Conservation (phyloP, 2,329 filamentous ascomycete species). For the Xylaria sp. region DNA sequence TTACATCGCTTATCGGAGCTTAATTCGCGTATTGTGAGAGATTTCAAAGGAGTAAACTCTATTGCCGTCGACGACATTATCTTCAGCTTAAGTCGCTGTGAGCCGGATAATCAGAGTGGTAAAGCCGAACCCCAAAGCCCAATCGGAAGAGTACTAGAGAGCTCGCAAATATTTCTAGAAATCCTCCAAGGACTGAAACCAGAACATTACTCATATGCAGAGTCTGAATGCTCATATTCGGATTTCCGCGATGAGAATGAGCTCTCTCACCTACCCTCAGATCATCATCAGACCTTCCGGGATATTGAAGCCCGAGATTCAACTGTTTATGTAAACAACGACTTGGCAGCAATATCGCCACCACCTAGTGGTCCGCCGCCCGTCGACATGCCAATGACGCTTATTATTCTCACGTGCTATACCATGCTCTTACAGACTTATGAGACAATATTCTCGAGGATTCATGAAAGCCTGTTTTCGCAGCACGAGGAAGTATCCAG, state of each 20-base stretch:
- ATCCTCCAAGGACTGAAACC: not conserved
- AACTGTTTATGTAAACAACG: not conserved
- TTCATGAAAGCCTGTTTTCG: not conserved
- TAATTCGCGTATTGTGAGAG: slow-evolving; percentile 8
- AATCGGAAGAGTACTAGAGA: slow-evolving; percentile 7
- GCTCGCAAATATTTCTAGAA: slow-evolving; percentile 13
- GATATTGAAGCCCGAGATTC: not conserved
- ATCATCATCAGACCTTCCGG: not conserved
- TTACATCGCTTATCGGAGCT: slow-evolving; percentile 7
- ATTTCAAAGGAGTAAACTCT: slow-evolving; percentile 3
- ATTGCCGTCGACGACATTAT: slow-evolving; percentile 9
- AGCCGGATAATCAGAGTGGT: not conserved
- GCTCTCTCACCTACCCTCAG: not conserved
- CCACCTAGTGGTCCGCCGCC: not conserved
- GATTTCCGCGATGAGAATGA: slow-evolving; percentile 12
- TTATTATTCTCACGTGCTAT: slow-evolving; percentile 14
- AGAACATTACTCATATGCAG: not conserved
- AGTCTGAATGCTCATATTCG: slow-evolving; percentile 17
- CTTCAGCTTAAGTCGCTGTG: not conserved
- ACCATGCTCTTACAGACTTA: slow-evolving; percentile 6
- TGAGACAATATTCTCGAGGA: not conserved
- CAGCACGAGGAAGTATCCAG: not conserved
- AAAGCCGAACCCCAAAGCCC: not conserved
- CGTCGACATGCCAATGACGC: slow-evolving; percentile 9
- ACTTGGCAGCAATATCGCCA: not conserved